phyloP scores from a whole-genome alignment of 2,329 filamentous ascomycete genomes.

The Penicillium griseofulvum region DNA sequence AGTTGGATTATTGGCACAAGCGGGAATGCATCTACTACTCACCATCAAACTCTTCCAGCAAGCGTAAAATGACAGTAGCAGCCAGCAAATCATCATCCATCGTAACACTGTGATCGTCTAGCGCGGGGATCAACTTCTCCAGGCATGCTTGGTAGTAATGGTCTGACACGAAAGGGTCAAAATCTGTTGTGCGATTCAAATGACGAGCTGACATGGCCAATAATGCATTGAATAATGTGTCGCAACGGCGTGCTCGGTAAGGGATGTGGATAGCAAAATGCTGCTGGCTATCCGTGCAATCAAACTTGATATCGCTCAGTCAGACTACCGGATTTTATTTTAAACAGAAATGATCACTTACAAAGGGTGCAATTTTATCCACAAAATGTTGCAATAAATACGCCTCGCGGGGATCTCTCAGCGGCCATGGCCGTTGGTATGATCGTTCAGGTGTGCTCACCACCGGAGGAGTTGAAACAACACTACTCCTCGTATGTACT shows the following conservation, averaged over 20 bases:
- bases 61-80: constrained; percentile 42
- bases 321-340: background rate
- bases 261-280: constrained; percentile 29
- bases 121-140: constrained; percentile 40
- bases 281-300: constrained; percentile 26
- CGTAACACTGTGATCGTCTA: constrained; percentile 40
- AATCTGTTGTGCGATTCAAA: constrained; percentile 39
- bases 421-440: constrained; percentile 13
- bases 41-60: constrained; percentile 46
- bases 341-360: background rate
- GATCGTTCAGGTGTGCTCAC: background rate
- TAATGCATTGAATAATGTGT: constrained; percentile 43
- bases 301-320: constrained; percentile 18
- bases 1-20: background rate
- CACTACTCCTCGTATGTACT: background rate
- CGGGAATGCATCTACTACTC: constrained; percentile 1
- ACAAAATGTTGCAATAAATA: constrained; percentile 21
- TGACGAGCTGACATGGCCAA: constrained; percentile 45
- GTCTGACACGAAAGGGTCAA: constrained; percentile 43
- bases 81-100: constrained; percentile 43
- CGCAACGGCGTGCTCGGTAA: constrained; percentile 20
- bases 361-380: constrained; percentile 19
- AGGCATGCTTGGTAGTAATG: constrained; percentile 44
- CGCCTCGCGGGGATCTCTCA: constrained; percentile 21
- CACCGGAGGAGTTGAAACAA: background rate